These are phyloP conservation scores for Seminavis robusta DNA, from an alignment of 108 stramenopile genomes.

Conservation along the genomic window DNA sequence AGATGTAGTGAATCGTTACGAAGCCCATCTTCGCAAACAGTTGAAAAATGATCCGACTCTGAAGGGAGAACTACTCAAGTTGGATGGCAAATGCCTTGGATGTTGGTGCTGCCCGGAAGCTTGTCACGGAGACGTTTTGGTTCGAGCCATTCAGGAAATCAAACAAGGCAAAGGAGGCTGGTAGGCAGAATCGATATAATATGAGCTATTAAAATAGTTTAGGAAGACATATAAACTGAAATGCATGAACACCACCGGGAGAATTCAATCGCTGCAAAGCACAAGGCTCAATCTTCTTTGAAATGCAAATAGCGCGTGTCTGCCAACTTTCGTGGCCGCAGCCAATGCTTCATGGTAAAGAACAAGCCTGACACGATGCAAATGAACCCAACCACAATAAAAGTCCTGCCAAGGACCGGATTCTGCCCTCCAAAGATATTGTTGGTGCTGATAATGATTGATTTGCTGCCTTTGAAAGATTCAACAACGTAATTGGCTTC, in stretches of 20 bases:
- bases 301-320: slow-evolving; percentile 88
- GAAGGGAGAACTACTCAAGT: too few species aligned
- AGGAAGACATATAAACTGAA: background rate
- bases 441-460: slow-evolving; percentile 80
- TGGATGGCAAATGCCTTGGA: too few species aligned
- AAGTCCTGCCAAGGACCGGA: slow-evolving; percentile 75
- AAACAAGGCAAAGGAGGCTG: too few species aligned
- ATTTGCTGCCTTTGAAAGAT: slow-evolving; percentile 81
- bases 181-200: background rate
- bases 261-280: too few species aligned
- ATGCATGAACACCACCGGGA: background rate
- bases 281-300: slow-evolving; percentile 64
- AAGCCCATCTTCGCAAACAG: too few species aligned
- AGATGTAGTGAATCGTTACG: too few species aligned
- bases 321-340: slow-evolving; percentile 82
- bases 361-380: slow-evolving; percentile 67
- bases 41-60: too few species aligned
- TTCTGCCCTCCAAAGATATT: slow-evolving; percentile 91
- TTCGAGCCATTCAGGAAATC: too few species aligned
- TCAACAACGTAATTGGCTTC: slow-evolving; percentile 87
- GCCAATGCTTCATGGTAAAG: slow-evolving; percentile 81
- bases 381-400: slow-evolving; percentile 79
- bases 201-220: background rate
- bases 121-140: too few species aligned
- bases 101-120: too few species aligned